phyloP scores from a whole-genome alignment of 2,329 filamentous ascomycete species.

The Thermochaetoides dissita region DNA sequence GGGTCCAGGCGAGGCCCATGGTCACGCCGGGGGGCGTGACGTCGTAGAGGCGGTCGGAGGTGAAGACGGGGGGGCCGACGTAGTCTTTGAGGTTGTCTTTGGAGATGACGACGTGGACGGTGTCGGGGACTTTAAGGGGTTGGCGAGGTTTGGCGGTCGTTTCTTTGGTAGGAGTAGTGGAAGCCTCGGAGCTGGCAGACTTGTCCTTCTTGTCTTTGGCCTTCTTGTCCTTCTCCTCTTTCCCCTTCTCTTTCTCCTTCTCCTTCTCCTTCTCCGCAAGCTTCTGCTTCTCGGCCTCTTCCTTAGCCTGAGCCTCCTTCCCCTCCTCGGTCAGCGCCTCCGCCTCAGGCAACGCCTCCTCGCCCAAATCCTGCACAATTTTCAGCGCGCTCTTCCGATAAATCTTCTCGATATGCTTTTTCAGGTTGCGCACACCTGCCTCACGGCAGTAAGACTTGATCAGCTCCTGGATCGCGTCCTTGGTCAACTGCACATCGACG shows the following conservation, averaged over 20 bases:
- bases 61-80: conserved; percentile 90
- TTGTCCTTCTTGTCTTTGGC: conserved; percentile 12
- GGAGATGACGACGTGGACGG: conserved; percentile 71
- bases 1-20: conserved; percentile 97
- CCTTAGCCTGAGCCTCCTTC: conserved; percentile 63
- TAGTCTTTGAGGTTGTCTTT: conserved; percentile 93
- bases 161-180: conserved; percentile 37
- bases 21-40: conserved; percentile 84
- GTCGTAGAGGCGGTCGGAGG: conserved; percentile 88
- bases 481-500: conserved; percentile 74
- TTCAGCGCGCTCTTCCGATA: conserved; percentile 95
- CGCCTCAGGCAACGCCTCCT: conserved; percentile 66
- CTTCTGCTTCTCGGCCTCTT: conserved; percentile 75
- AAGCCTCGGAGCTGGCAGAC: conserved; percentile 14
- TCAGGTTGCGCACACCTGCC: conserved; percentile 90
- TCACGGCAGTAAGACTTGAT: conserved; percentile 99
- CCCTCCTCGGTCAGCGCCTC: conserved; percentile 75
- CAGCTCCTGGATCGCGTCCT: conserved; percentile 83
- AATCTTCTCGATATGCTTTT: conserved; percentile 99
- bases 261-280: conserved; percentile 55
- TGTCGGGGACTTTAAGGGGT: conserved; percentile 70
- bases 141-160: conserved; percentile 58
- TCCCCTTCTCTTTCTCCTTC: conserved; percentile 28
- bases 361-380: conserved; percentile 88
- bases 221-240: conserved; percentile 31